A percentile compares a stretch with the other conserved stretches of the same genome.
Evolutionary conservation across 192 early-diverging fungal species (phyloP).

Genomic region (Umbelopsis isabellina): DNA sequence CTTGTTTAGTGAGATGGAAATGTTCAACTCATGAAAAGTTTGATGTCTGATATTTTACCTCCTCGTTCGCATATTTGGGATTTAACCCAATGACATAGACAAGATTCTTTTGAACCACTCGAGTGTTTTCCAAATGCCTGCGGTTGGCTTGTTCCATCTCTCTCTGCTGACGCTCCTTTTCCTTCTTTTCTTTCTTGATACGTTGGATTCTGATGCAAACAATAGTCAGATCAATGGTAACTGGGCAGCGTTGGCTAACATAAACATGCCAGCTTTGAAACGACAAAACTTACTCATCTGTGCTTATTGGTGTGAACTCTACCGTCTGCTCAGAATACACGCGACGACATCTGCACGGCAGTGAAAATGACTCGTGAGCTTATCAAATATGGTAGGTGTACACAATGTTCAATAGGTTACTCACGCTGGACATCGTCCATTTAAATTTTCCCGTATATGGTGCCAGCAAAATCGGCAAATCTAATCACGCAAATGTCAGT

Average conservation of each 20-base stretch:
- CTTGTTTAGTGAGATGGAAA: too few species aligned
- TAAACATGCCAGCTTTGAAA: too few species aligned
- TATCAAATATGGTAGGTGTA: not conserved
- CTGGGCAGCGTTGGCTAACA: too few species aligned
- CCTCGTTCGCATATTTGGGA: conserved; percentile 84
- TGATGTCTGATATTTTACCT: conserved; percentile 53
- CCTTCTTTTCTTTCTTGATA: conserved; percentile 75
- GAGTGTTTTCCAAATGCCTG: conserved; percentile 81
- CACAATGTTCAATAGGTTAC: not conserved
- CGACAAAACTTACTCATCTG: conserved; percentile 69
- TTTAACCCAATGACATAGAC: conserved; percentile 97
- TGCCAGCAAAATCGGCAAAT: conserved; percentile 98
- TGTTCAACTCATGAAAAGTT: too few species aligned
- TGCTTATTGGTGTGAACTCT: conserved; percentile 86
- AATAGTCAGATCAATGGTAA: not conserved
- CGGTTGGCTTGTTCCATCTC: conserved; percentile 84
- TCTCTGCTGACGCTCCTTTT: conserved; percentile 89
- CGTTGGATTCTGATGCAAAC: conserved; percentile 48
- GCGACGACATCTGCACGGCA: conserved; percentile 66
- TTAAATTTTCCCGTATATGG: conserved; percentile 88
- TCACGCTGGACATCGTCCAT: conserved; percentile 96
- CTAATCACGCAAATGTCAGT: conserved; percentile 42
- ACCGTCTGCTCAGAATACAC: conserved; percentile 89
- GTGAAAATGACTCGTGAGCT: not conserved
- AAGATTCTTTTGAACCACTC: conserved; percentile 97